Base-by-base conservation (phyloP, 805 yeast species). In the Nakazawaea wickerhamii region DNA sequence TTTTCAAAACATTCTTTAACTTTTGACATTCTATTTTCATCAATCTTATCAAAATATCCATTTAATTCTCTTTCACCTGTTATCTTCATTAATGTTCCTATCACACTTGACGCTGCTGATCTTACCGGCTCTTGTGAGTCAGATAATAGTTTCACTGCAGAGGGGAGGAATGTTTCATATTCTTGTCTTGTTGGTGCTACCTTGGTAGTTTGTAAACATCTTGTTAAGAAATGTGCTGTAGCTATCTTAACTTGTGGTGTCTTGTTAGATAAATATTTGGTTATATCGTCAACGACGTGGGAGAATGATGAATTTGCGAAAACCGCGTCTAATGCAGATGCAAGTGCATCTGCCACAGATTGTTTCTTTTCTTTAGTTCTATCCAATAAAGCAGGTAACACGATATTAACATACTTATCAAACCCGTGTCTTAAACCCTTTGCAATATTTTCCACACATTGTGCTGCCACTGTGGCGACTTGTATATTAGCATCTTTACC, bases 41-140 rank as follows among this genome's bases (percentile, higher is more conserved):
- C 97, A 36, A 91, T 67, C n/a, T 74, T 73, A 14, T 79, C 89
- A 42, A 87, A 57, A 36, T 71, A 71, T 3, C 72, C 67, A 39
- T 65, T 75, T 49, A 88, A 62, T 40, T 77, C 81, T 40, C 89
- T 67, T 53, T 77, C 83, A 0, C 96, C 96, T 11, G 81, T 71
- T n/a, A 88, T 73, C 59, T 84, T 87, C 82, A 86, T 81, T 38
- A 89, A 60, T 0, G 85, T 78, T 5, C 96, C 98, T 28, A 89
- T 72, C 50, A 81, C 70, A 53, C 82, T 85, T 35, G 88, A 82
- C 0, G 91, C 83, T 4, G 81, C 79, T 39, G 80, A 75, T 55
- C 99, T 76, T 2, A 86, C 82, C 1, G 91, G 85, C 37, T 88
- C 95, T 56, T 83, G 85, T 0, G 95, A 80, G 51, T 93, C 99